Percentiles rank a stretch among this genome's conserved stretches.
phyloP scores from a whole-genome alignment of 2,329 filamentous ascomycete species.

The Dendryphion nanum region DNA sequence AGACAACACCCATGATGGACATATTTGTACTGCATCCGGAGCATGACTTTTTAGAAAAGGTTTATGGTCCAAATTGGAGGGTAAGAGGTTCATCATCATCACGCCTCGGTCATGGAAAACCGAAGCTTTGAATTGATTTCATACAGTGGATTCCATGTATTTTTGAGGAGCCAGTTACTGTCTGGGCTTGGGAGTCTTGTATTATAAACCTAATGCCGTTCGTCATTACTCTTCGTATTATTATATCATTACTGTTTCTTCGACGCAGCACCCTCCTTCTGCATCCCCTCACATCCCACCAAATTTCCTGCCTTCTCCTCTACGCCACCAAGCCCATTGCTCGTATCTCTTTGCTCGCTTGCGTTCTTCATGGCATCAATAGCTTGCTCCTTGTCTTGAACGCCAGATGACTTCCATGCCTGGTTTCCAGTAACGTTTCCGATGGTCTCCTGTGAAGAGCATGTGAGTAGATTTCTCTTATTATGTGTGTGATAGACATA shows the following conservation, averaged over 20 bases:
- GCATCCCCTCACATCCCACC: constrained; percentile 69
- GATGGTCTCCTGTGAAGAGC: constrained; percentile 55
- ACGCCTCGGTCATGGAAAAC: too few species aligned
- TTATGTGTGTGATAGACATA: constrained; percentile 28
- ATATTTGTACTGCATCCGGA: too few species aligned
- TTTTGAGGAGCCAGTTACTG: too few species aligned
- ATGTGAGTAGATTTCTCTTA: constrained; percentile 1
- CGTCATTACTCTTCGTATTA: background rate
- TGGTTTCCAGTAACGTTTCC: constrained; percentile 62
- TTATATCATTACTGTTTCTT: constrained; percentile 20
- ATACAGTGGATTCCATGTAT: too few species aligned
- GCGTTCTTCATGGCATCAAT: constrained; percentile 63
- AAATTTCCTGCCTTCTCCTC: constrained; percentile 65
- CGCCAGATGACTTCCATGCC: constrained; percentile 63
- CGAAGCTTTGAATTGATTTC: too few species aligned
- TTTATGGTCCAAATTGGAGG: too few species aligned
- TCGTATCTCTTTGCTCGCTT: constrained; percentile 55
- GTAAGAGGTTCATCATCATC: too few species aligned
- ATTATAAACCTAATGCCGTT: too few species aligned
- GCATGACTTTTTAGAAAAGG: too few species aligned
- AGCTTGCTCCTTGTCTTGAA: constrained; percentile 62
- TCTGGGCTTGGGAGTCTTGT: too few species aligned
- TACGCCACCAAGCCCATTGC: constrained; percentile 58
- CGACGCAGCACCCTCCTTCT: constrained; percentile 40
- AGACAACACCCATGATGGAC: too few species aligned